These are phyloP conservation scores for Coniochaeta prunicola DNA, from an alignment of 2,329 filamentous ascomycete species.

Conservation along the genomic window DNA sequence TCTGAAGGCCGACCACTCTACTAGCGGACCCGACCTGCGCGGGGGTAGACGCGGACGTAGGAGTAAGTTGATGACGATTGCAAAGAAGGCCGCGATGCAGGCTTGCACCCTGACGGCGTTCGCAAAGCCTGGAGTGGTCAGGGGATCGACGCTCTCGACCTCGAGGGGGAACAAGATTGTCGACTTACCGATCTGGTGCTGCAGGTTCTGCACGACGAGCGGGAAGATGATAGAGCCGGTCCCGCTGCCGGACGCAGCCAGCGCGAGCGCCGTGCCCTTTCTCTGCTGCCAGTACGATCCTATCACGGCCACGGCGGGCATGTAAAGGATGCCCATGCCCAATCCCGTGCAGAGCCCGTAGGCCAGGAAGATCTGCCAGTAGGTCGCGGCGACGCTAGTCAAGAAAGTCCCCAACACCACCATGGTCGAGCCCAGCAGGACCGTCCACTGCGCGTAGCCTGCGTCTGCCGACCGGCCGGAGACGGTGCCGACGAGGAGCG, in stretches of 20 bases:
- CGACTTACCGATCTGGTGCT: neutral
- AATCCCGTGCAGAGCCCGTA: conserved; percentile 18
- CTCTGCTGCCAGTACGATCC: neutral
- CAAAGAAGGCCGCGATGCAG: neutral
- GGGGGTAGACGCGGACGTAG: conserved; percentile 5
- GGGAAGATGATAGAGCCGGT: neutral
- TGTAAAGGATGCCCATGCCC: neutral
- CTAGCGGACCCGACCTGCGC: conserved; percentile 10
- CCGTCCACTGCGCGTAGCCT: conserved; percentile 16
- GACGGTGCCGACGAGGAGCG: conserved; percentile 19
- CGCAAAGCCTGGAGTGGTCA: neutral
- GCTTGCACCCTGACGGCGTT: neutral
- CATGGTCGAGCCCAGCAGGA: conserved; percentile 17
- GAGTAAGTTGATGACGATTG: neutral
- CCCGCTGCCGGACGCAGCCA: neutral
- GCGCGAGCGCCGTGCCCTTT: neutral
- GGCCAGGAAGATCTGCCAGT: conserved; percentile 29
- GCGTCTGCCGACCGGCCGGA: conserved; percentile 20
- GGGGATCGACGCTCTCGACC: neutral
- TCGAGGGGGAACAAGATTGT: neutral
- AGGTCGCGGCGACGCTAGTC: conserved; percentile 14
- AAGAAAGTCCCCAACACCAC: conserved; percentile 21
- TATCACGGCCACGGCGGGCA: neutral
- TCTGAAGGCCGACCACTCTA: conserved; percentile 10
- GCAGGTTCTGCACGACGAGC: neutral